Base-by-base conservation (phyloP, 1,284 basidiomycete species). In the Fomitopsis betulina region DNA sequence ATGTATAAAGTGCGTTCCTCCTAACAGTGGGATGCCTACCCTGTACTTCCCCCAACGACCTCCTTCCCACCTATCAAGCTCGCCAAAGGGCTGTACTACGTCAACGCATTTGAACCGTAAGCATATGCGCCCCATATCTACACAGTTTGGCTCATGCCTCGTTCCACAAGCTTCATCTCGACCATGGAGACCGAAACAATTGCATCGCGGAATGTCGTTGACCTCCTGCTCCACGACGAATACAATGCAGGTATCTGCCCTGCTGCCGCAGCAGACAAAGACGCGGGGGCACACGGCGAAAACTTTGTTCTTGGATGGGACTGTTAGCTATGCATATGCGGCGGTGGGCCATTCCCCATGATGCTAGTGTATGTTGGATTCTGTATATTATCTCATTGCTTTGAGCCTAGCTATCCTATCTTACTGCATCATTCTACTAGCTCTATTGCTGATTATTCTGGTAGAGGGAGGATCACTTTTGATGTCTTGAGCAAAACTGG, bases 171-270 rank as follows among this genome's bases (percentile, higher is more conserved):
- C 42, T 80, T 91, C 65, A 88, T 92, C 50, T 89, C 86, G 13
- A 90, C 89, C 9, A 96, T 97, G 94, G 94, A 98, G 73, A 96
- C 95, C 0, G 87, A 93, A 72, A 95, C 92, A 0, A 75, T 97
- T 40, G 81, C 91, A 0, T 85, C 91, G 0, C 85, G 93, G 39
- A 96, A 97, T 69, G 80, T 89, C 27, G 91, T 93, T 52, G 91
- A 93, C 62, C 75, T 91, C 25, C 77, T 93, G 23, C 76, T 93
- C 15, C 76, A 82, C 25, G 85, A 91, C 38, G 81, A 86, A 67
- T 94, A 85, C 66, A 72, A 78, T 38, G 74, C 80, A 0, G 79
- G 84, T 21, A 79, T 92, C 37, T 92, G 89, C 15, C 59, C 59
- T 19, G 52, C 55, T 1, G 42, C 43, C 23, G 51, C 57, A 3